Evolutionary conservation across 1,139 yeast species (phyloP).

Genomic region (Suhomyces choctaworum): DNA sequence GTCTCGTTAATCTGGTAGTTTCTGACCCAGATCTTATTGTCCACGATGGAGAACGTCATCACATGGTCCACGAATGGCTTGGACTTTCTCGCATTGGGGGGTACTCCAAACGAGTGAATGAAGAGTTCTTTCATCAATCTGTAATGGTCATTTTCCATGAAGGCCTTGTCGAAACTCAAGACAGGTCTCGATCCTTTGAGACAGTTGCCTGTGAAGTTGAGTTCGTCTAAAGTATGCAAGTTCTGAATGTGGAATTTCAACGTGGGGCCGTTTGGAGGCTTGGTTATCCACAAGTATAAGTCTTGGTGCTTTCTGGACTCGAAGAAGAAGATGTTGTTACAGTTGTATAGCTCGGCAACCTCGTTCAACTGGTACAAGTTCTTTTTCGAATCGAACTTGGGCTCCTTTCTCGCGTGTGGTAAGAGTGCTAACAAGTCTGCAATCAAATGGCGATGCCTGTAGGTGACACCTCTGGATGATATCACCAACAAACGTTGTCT

Average conservation of each 20-base stretch:
- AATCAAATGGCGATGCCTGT: slow-evolving; percentile 92
- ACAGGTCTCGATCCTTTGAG: slow-evolving; percentile 96
- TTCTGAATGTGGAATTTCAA: slow-evolving; percentile 91
- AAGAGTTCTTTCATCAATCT: slow-evolving; percentile 82
- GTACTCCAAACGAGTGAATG: slow-evolving; percentile 89
- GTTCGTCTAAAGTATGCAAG: slow-evolving; percentile 93
- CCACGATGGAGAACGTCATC: slow-evolving; percentile 88
- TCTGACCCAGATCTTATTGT: slow-evolving; percentile 93
- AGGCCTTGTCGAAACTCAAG: slow-evolving; percentile 80
- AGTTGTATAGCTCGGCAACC: slow-evolving; percentile 94
- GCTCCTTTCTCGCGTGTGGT: slow-evolving; percentile 96
- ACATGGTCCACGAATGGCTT: slow-evolving; percentile 97
- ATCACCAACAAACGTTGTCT: slow-evolving; percentile 82
- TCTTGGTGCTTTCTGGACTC: slow-evolving; percentile 97
- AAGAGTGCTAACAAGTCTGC: slow-evolving; percentile 74
- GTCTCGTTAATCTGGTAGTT: slow-evolving; percentile 90
- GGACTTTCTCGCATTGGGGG: slow-evolving; percentile 90
- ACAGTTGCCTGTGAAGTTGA: slow-evolving; percentile 95
- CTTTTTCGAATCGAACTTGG: slow-evolving; percentile 91
- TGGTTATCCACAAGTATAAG: slow-evolving; percentile 89
- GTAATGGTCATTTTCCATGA: slow-evolving; percentile 60
- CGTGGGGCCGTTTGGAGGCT: slow-evolving; percentile 98
- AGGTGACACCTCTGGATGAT: slow-evolving; percentile 92
- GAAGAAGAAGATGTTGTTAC: slow-evolving; percentile 91
- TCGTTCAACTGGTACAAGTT: slow-evolving; percentile 87